Evolutionary conservation across 306 rosid genomes (phyloP).

Genomic region (Corylus avellana): DNA sequence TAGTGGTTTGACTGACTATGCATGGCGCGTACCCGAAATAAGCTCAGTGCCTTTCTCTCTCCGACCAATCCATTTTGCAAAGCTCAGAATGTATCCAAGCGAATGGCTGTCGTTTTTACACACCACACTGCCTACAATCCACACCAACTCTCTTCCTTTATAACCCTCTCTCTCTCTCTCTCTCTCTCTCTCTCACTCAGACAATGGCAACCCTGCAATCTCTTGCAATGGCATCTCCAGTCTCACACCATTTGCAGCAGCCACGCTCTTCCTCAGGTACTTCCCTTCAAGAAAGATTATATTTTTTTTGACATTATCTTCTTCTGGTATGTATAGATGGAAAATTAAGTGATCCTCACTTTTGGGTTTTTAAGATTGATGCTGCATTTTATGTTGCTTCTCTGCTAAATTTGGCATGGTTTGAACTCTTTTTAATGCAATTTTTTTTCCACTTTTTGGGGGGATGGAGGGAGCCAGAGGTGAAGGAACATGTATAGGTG

Average conservation of each 20-base stretch:
- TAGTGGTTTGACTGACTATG: background rate
- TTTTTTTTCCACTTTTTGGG: background rate
- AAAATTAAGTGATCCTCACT: background rate
- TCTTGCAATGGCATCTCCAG: constrained; percentile 67
- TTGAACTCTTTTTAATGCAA: background rate
- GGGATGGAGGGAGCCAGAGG: background rate
- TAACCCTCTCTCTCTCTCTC: background rate
- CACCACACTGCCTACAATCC: constrained; percentile 50
- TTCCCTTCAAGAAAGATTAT: constrained; percentile 8
- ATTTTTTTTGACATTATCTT: background rate
- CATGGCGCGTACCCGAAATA: background rate
- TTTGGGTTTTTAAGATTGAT: background rate
- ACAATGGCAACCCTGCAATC: constrained; percentile 81
- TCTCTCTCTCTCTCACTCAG: background rate
- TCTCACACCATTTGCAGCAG: constrained; percentile 57
- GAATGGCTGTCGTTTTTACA: constrained; percentile 75
- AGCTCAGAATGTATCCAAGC: constrained; percentile 32
- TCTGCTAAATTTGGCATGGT: background rate
- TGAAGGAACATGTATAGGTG: background rate
- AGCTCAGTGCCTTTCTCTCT: background rate
- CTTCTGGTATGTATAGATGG: background rate
- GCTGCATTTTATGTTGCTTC: background rate
- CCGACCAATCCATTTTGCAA: constrained; percentile 14
- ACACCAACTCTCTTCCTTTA: constrained; percentile 31
- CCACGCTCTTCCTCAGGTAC: constrained; percentile 61